phyloP scores from a whole-genome alignment of 1,284 basidiomycete species.

The Tremellales sp. region DNA sequence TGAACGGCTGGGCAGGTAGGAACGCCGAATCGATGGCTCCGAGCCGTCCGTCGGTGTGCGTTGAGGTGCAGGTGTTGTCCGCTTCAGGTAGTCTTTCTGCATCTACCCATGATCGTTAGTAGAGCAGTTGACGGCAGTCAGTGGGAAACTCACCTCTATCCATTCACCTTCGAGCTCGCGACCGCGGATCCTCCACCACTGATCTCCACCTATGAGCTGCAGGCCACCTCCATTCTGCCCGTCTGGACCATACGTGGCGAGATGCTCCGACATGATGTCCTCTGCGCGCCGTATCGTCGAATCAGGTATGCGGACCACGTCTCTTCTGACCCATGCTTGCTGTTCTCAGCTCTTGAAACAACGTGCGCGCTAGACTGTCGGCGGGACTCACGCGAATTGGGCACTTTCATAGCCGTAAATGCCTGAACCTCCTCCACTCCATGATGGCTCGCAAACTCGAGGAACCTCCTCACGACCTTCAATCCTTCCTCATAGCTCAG shows the following conservation, averaged over 20 bases:
- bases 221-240: conserved; percentile 35
- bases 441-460: conserved; percentile 40
- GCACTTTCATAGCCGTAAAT: conserved; percentile 47
- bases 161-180: conserved; percentile 77
- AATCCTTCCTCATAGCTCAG: conserved; percentile 45
- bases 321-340: conserved; percentile 40
- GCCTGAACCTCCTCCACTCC: conserved; percentile 49
- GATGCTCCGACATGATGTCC: conserved; percentile 41
- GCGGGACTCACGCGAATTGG: conserved; percentile 34
- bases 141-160: conserved; percentile 56
- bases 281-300: conserved; percentile 37
- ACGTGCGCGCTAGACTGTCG: background rate
- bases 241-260: conserved; percentile 32
- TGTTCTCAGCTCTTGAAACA: background rate
- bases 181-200: conserved; percentile 91
- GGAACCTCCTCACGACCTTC: conserved; percentile 37
- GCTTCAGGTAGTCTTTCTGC: conserved; percentile 49
- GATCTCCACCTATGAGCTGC: conserved; percentile 67
- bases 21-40: too few relatives aligned
- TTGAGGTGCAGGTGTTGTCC: too few relatives aligned
- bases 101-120: conserved; percentile 39
- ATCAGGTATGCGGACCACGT: conserved; percentile 44
- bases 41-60: too few relatives aligned
- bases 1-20: conserved; percentile 18
- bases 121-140: background rate